Conservation (phyloP, 352 stramenopile species). For the Phytophthora pistaciae region DNA sequence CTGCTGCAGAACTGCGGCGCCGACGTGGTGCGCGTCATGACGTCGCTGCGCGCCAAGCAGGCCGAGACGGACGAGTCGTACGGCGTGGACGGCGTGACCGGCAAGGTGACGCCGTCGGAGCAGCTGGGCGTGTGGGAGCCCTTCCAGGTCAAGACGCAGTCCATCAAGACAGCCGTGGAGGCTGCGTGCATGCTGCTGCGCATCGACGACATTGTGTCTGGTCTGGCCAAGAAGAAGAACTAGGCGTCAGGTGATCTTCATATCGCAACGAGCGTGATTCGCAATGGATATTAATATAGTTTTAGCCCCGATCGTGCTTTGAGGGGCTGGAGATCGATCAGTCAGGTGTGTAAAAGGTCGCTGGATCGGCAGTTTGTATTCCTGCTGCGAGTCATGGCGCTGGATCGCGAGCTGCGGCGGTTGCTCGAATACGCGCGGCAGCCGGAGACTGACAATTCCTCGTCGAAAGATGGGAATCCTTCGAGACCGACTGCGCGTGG, state of each 20-base stretch:
- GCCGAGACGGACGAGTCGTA: slow-evolving; percentile 81
- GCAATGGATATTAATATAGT: slow-evolving; percentile 72
- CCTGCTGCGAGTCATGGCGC: slow-evolving; percentile 39
- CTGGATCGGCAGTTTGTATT: background rate
- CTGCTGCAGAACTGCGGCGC: slow-evolving; percentile 99
- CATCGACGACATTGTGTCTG: slow-evolving; percentile 99
- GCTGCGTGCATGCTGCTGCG: slow-evolving; percentile 97
- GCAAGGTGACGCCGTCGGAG: slow-evolving; percentile 95
- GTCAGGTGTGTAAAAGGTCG: slow-evolving; percentile 25
- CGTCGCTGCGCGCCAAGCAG: slow-evolving; percentile 95
- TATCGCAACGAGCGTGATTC: slow-evolving; percentile 9
- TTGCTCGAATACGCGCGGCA: slow-evolving; percentile 55
- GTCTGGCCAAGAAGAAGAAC: slow-evolving; percentile 96
- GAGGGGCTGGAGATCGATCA: slow-evolving; percentile 48
- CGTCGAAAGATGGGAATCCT: slow-evolving; percentile 16
- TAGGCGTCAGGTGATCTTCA: slow-evolving; percentile 34
- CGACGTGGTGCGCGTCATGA: slow-evolving; percentile 98
- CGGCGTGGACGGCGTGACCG: slow-evolving; percentile 87
- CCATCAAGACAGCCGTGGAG: slow-evolving; percentile 99
- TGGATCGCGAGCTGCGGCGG: slow-evolving; percentile 62
- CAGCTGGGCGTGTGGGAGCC: slow-evolving; percentile 99
- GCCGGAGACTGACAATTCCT: slow-evolving; percentile 36
- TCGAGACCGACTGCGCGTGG: slow-evolving; percentile 36
- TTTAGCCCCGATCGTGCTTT: slow-evolving; percentile 46
- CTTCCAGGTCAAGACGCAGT: slow-evolving; percentile 99